A percentile compares a stretch with the other conserved stretches of the same genome.
Evolutionary conservation across 1,284 basidiomycete genomes (phyloP).

Genomic region (Cutaneotrichosporon sp.): DNA sequence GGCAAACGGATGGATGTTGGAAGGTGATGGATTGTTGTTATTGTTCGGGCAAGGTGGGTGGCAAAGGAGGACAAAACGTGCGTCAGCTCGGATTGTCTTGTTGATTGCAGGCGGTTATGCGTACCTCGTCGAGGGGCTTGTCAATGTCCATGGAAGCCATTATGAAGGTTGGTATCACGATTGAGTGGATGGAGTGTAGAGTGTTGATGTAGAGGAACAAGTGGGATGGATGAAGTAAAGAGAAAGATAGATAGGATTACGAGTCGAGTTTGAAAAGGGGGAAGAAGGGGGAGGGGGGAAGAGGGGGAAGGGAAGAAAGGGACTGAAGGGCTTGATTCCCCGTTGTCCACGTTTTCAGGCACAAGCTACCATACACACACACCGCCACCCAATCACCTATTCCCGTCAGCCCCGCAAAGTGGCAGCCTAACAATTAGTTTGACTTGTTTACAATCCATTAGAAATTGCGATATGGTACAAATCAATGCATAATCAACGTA

Average conservation of each 20-base stretch:
- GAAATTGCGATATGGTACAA: conserved; percentile 5
- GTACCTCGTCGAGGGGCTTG: conserved; percentile 84
- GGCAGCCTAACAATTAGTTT: background rate
- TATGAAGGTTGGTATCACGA: conserved; percentile 17
- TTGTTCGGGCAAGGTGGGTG: conserved; percentile 5
- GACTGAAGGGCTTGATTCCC: background rate
- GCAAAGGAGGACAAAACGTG: conserved; percentile 3
- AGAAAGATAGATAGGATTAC: background rate
- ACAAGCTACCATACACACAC: background rate
- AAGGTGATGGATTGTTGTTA: background rate
- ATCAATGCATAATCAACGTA: conserved; percentile 1
- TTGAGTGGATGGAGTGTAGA: conserved; percentile 19
- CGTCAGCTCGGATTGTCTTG: conserved; percentile 14
- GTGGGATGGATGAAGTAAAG: conserved; percentile 5
- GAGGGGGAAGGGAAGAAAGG: background rate
- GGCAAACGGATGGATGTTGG: background rate
- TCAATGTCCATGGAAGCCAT: conserved; percentile 59
- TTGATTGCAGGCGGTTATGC: conserved; percentile 32
- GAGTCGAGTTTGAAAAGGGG: background rate
- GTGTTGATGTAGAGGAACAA: conserved; percentile 7
- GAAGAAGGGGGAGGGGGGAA: background rate
- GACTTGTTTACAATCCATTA: background rate
- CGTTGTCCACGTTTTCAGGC: background rate
- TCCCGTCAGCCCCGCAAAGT: background rate
- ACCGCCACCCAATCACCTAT: background rate